These are phyloP conservation scores for Blastomyces silverae DNA, from an alignment of 2,329 filamentous ascomycete genomes.

Conservation along the genomic window DNA sequence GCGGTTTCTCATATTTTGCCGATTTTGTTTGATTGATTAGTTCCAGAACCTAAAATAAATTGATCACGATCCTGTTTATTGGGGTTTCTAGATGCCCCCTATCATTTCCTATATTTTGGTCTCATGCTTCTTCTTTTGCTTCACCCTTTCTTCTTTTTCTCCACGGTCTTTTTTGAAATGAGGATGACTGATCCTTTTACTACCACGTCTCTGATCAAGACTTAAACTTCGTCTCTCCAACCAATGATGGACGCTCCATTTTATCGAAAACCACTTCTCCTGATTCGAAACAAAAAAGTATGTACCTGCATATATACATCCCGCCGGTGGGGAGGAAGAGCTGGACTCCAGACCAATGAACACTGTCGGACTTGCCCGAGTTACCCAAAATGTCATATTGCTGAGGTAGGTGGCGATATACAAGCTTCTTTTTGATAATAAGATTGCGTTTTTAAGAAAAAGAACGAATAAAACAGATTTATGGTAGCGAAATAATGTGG, in stretches of 20 bases:
- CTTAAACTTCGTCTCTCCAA: neutral
- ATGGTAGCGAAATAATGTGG: neutral
- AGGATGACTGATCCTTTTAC: neutral
- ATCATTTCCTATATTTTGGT: constrained; percentile 17
- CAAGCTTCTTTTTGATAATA: neutral
- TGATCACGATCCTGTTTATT: neutral
- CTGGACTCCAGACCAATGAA: neutral
- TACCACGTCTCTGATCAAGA: neutral
- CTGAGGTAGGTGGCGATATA: neutral
- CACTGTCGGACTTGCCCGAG: neutral
- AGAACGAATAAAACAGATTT: neutral
- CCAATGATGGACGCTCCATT: neutral
- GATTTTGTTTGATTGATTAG: constrained; percentile 62
- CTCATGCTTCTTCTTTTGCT: neutral
- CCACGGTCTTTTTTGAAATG: constrained; percentile 2
- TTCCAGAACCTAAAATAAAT: neutral
- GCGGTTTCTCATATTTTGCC: constrained; percentile 94
- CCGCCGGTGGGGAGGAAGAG: neutral
- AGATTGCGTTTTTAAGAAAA: neutral
- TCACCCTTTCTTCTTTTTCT: constrained; percentile 1
- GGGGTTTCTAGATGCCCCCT: constrained; percentile 16
- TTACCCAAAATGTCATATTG: neutral
- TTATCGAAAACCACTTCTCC: neutral
- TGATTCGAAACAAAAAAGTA: neutral
- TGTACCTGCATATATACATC: neutral